phyloP scores from a whole-genome alignment of 1,284 basidiomycete species.

The Pseudozyma pruni region DNA sequence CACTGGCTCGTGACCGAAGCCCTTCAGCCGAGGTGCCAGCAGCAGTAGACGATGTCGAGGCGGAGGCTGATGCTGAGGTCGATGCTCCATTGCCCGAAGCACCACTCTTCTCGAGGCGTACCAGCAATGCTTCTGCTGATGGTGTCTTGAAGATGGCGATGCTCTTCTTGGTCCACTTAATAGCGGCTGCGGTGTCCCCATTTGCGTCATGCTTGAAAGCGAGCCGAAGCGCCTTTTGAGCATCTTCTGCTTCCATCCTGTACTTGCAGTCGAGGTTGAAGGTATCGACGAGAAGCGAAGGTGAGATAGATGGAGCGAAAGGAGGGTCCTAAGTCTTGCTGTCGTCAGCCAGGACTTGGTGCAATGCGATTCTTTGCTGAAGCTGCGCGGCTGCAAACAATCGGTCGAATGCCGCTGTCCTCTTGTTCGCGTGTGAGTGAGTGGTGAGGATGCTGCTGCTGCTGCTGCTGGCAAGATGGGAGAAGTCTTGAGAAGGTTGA shows the following conservation, averaged over 20 bases:
- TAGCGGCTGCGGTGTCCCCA: constrained; percentile 71
- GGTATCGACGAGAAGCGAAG: background rate
- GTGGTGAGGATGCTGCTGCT: background rate
- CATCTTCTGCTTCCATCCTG: constrained; percentile 60
- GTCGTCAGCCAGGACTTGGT: background rate
- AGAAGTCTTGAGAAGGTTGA: constrained; percentile 8
- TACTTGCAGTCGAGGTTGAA: background rate
- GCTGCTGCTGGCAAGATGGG: background rate
- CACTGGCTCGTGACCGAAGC: constrained; percentile 68
- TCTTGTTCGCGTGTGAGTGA: too few relatives aligned
- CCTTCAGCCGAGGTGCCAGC: constrained; percentile 71
- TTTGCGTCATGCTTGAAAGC: constrained; percentile 61
- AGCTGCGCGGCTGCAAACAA: too few relatives aligned
- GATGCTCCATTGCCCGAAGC: constrained; percentile 68
- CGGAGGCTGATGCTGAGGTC: constrained; percentile 68
- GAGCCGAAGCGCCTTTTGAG: constrained; percentile 60
- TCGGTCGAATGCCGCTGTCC: too few relatives aligned
- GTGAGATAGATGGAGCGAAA: constrained; percentile 10
- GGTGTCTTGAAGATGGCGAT: constrained; percentile 83
- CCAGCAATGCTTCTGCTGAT: constrained; percentile 78
- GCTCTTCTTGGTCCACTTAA: constrained; percentile 91
- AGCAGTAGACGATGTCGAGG: constrained; percentile 72
- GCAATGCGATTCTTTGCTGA: background rate
- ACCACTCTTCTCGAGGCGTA: constrained; percentile 71
- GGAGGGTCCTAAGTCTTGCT: background rate